A percentile compares a stretch with the other conserved stretches of the same genome.
Evolutionary conservation across 192 early-diverging fungal genomes (phyloP).

Genomic region (Gaertneriomyces semiglobifer): DNA sequence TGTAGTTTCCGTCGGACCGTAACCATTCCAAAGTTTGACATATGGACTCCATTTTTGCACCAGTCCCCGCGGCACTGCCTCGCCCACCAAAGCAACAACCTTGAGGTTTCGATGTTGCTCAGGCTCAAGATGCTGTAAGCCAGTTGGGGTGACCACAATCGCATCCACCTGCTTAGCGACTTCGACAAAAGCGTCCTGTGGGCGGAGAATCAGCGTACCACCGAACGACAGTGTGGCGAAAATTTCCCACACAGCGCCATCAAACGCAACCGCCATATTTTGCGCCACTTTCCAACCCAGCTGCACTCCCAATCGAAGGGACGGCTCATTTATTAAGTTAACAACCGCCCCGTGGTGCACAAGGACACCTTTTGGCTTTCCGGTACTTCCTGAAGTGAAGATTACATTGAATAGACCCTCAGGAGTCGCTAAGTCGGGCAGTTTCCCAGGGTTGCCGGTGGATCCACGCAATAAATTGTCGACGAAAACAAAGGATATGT

Average conservation of each 20-base stretch:
- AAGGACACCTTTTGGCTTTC: conserved; percentile 39
- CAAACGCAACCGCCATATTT: conserved; percentile 28
- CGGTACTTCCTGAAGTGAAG: conserved; percentile 43
- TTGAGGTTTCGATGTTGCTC: conserved; percentile 31
- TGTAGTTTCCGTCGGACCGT: conserved; percentile 25
- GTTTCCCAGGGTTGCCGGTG: too few relatives aligned
- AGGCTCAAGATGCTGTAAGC: conserved; percentile 23
- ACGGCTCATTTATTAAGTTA: too few relatives aligned
- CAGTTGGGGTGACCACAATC: conserved; percentile 35
- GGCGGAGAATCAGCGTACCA: conserved; percentile 27
- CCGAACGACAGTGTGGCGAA: conserved; percentile 17
- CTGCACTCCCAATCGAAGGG: too few relatives aligned
- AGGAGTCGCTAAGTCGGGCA: background rate
- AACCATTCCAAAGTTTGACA: conserved; percentile 23
- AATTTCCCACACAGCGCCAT: conserved; percentile 30
- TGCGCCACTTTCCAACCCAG: conserved; percentile 15
- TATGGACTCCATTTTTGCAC: conserved; percentile 25
- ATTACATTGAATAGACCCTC: conserved; percentile 33
- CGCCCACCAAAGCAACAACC: conserved; percentile 24
- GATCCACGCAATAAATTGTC: too few relatives aligned
- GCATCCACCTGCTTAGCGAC: conserved; percentile 13
- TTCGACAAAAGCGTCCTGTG: conserved; percentile 10
- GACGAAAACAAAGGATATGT: too few relatives aligned
- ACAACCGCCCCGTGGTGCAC: conserved; percentile 24
- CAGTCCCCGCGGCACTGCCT: conserved; percentile 15